Percentiles rank a stretch among this genome's conserved stretches.
Conservation (phyloP, 805 yeast species). For the Candida awuae region DNA sequence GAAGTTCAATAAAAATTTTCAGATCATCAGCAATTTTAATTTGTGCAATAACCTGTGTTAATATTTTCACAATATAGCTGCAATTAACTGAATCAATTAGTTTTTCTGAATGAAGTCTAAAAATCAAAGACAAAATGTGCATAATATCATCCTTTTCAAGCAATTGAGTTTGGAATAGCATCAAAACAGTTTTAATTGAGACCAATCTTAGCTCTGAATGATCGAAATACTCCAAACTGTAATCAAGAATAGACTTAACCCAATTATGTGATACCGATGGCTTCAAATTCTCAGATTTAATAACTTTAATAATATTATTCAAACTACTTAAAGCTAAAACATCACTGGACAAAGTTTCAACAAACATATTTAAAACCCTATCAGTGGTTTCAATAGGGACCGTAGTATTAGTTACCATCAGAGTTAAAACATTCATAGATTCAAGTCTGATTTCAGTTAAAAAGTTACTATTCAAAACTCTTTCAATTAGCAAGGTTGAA, state of each 20-base stretch:
- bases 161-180: conserved; percentile 6
- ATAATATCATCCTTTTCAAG: conserved; percentile 11
- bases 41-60: conserved; percentile 10
- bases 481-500: conserved; percentile 17
- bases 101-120: conserved; percentile 7
- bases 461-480: conserved; percentile 24
- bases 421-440: conserved; percentile 20
- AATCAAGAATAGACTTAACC: conserved; percentile 15
- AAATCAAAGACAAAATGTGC: conserved; percentile 6
- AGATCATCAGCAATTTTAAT: conserved; percentile 5
- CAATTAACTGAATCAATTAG: conserved; percentile 13
- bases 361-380: conserved; percentile 16
- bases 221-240: conserved; percentile 15
- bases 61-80: conserved; percentile 7
- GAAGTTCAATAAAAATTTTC: conserved; percentile 10
- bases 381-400: conserved; percentile 1
- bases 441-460: conserved; percentile 28
- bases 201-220: conserved; percentile 17
- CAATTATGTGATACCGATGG: conserved; percentile 10
- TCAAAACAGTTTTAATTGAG: conserved; percentile 15
- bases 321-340: conserved; percentile 22
- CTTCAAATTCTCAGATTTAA: conserved; percentile 8
- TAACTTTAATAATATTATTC: conserved; percentile 16
- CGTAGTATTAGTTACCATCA: conserved; percentile 13
- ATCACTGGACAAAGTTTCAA: conserved; percentile 23